These are phyloP conservation scores for Colletotrichum orchidophilum DNA, from an alignment of 2,329 filamentous ascomycete species.

Conservation along the genomic window DNA sequence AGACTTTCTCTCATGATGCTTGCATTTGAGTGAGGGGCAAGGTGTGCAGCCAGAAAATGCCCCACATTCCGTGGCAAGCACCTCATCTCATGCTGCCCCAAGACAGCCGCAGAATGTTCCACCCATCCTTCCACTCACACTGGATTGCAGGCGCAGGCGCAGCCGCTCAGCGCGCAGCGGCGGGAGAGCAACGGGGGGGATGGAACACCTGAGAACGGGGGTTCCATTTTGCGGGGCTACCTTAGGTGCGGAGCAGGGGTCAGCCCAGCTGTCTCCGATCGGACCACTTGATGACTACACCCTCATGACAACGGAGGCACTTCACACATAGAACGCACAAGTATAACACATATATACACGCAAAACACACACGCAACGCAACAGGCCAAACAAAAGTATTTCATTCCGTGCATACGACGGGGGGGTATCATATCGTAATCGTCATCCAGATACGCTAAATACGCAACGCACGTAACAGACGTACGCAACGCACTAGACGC, in stretches of 20 bases:
- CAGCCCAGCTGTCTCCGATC: neutral
- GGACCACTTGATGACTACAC: constrained; percentile 10
- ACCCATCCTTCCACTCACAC: neutral
- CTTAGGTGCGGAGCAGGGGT: constrained; percentile 14
- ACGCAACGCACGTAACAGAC: constrained; percentile 25
- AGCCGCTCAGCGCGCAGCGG: neutral
- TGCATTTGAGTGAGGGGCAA: constrained; percentile 21
- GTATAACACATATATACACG: constrained; percentile 33
- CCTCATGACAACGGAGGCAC: constrained; percentile 22
- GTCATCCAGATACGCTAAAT: constrained; percentile 21
- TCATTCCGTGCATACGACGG: constrained; percentile 29
- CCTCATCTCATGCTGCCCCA: neutral
- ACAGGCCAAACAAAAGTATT: constrained; percentile 37
- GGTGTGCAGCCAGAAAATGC: neutral
- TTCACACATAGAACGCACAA: constrained; percentile 2
- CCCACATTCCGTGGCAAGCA: constrained; percentile 23
- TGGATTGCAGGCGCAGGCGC: neutral
- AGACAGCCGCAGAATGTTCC: constrained; percentile 23
- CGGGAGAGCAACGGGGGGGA: too few species aligned
- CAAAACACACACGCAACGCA: constrained; percentile 31
- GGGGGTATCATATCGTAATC: constrained; percentile 33
- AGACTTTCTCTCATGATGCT: constrained; percentile 27
- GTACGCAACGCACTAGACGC: constrained; percentile 26
- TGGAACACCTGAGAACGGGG: neutral
- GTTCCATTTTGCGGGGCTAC: neutral